Evolutionary conservation across 495 filamentous ascomycete genomes (phyloP), one percentile per base, ranked within the genome.

Genomic region (Monascus purpureus): DNA sequence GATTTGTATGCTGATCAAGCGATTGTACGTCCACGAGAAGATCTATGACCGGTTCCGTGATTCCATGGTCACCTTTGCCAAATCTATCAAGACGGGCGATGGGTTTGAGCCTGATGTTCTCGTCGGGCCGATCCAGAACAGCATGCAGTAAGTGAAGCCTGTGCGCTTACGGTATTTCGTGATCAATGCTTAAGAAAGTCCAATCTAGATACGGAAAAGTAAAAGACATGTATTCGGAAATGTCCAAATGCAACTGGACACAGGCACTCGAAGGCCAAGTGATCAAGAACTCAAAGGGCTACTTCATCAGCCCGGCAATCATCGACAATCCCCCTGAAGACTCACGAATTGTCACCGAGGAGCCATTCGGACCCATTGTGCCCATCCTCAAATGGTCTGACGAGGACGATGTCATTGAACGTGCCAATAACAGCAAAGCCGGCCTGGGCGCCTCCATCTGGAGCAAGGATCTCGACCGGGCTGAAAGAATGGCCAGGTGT

Each of bases 11-110:
- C 65, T 66, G 19, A 63, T 67, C 17, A 81, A 81, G 50, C 66
- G 77, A 3, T 58, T 82, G 37, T 81, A 80, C 45, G 67, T 82
- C 13, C 77, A 81, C 53, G 67, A 79, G 40, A 55, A 52, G 9
- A 73, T 81, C 40, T 81, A 80, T 52, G 64, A 75, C 20, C 45
- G 55, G 25, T 81, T 82, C 52, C 46, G 73, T 6, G 46, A 59
- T 7, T 53, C 53, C 5, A 53, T 81, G 36, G 57, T 75, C 17
- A 44, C 63, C 9, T 72, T 70, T 42, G 66, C 72, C 9, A 65
- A 72, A 45, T 45, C 34, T 11, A 59, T 70, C 31, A 55, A 56
- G 18, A 57, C 69, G 1, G 59, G 66, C 22, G 56, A 61, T n/a
- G 62, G 63, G 55, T n/a, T n/a, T n/a, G n/a, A n/a, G 2, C 31